Conservation (phyloP, 176 grass and related monocot genomes). For the Phoenix dactylifera region DNA sequence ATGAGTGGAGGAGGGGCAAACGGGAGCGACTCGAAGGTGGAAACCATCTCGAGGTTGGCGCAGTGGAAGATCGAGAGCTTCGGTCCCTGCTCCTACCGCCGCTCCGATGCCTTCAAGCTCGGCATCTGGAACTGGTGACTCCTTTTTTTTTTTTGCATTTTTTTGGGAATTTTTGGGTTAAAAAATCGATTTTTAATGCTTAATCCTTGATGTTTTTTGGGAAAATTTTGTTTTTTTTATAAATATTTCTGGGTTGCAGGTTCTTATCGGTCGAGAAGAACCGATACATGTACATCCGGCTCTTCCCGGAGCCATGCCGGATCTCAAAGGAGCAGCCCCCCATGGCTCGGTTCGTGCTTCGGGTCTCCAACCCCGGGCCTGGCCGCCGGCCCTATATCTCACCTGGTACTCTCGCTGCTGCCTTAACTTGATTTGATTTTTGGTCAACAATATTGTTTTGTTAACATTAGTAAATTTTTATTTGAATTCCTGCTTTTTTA, state of each 20-base stretch:
- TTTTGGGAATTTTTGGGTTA: not conserved
- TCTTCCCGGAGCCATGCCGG: slow-evolving; percentile 78
- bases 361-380: slow-evolving; percentile 49
- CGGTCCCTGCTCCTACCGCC: slow-evolving; percentile 79
- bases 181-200: too few relatives aligned
- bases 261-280: slow-evolving; percentile 79
- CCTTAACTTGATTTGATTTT: not conserved
- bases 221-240: too few relatives aligned
- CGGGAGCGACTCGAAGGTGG: slow-evolving; percentile 57
- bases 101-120: slow-evolving; percentile 79
- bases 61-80: slow-evolving; percentile 90
- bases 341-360: slow-evolving; percentile 61
- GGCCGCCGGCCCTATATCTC: slow-evolving; percentile 51
- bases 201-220: too few relatives aligned
- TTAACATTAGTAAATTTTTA: too few relatives aligned
- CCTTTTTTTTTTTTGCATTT: not conserved
- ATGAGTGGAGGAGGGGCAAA: slow-evolving; percentile 17
- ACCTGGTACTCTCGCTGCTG: slow-evolving; percentile 30
- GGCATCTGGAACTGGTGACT: slow-evolving; percentile 89
- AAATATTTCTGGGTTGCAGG: slow-evolving; percentile 19
- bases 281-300: slow-evolving; percentile 47
- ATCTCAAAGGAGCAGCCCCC: slow-evolving; percentile 80
- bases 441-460: too few relatives aligned
- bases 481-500: too few relatives aligned
- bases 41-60: slow-evolving; percentile 78